These are phyloP conservation scores for Mycena leptocephala DNA, from an alignment of 768 basidiomycete genomes.

Conservation along the genomic window DNA sequence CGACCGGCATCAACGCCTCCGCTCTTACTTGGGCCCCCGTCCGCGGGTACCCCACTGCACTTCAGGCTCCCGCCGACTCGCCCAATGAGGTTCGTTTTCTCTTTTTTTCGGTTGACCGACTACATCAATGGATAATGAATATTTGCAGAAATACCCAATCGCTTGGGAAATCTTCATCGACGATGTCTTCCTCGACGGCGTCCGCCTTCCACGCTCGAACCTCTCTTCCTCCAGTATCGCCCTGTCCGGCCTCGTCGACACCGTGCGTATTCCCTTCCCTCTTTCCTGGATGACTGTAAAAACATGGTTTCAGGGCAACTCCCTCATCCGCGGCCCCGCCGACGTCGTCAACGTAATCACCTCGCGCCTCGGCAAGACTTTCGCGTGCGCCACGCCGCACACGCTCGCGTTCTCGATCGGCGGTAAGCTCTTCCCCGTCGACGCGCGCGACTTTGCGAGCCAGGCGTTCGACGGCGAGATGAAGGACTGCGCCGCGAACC, in stretches of 20 bases:
- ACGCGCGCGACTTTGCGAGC: constrained; percentile 79
- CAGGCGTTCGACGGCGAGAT: constrained; percentile 58
- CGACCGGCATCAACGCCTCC: constrained; percentile 61
- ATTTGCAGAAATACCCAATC: constrained; percentile 70
- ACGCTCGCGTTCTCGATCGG: constrained; percentile 79
- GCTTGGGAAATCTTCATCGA: constrained; percentile 84
- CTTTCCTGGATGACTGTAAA: not conserved
- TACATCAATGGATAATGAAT: constrained; percentile 27
- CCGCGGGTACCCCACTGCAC: constrained; percentile 72
- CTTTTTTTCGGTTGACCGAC: not conserved
- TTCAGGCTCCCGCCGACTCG: constrained; percentile 69
- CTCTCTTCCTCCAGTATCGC: constrained; percentile 64
- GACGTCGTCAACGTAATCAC: constrained; percentile 73
- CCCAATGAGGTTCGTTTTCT: constrained; percentile 69
- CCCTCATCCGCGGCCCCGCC: constrained; percentile 80
- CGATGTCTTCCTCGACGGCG: constrained; percentile 80
- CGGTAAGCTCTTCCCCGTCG: constrained; percentile 79
- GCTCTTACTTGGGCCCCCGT: constrained; percentile 79
- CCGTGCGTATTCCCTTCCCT: constrained; percentile 59
- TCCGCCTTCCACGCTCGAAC: constrained; percentile 70
- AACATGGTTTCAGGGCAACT: constrained; percentile 71
- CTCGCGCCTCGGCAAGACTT: constrained; percentile 55
- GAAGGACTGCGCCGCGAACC: constrained; percentile 65
- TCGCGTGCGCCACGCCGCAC: constrained; percentile 75
- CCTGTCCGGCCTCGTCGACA: constrained; percentile 81